Conservation (phyloP, 2,329 filamentous ascomycete genomes). For the Tothia fuscella region DNA sequence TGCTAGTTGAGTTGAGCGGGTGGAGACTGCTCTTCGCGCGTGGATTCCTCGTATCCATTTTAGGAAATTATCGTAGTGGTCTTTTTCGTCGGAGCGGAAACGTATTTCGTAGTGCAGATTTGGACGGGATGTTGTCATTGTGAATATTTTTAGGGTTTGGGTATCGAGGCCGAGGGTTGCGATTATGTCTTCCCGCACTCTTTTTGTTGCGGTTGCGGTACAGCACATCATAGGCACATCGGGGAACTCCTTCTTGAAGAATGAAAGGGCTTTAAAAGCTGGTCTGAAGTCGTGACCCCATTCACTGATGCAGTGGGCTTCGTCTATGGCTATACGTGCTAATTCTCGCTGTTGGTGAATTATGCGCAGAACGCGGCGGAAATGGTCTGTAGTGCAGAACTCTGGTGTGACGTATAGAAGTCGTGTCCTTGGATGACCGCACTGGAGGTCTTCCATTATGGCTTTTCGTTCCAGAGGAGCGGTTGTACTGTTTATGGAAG, state of each 20-base stretch:
- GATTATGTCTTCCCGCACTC: slow-evolving; percentile 74
- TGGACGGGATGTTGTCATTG: slow-evolving; percentile 69
- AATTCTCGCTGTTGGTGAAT: slow-evolving; percentile 74
- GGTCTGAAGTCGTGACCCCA: slow-evolving; percentile 98
- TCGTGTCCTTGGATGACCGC: slow-evolving; percentile 70
- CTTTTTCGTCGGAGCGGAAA: slow-evolving; percentile 65
- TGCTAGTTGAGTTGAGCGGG: slow-evolving; percentile 46
- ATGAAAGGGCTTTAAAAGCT: slow-evolving; percentile 75
- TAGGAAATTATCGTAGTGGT: slow-evolving; percentile 64
- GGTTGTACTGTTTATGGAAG: slow-evolving; percentile 79
- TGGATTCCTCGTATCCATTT: slow-evolving; percentile 66
- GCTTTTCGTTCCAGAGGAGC: slow-evolving; percentile 48
- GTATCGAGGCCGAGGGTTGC: slow-evolving; percentile 56
- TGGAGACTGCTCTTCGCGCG: slow-evolving; percentile 47
- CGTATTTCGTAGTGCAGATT: slow-evolving; percentile 88
- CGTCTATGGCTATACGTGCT: slow-evolving; percentile 80
- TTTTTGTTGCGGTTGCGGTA: slow-evolving; percentile 77
- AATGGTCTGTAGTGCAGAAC: slow-evolving; percentile 64
- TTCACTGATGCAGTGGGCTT: slow-evolving; percentile 95
- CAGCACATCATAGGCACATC: slow-evolving; percentile 84
- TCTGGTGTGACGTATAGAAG: slow-evolving; percentile 92
- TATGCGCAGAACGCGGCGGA: slow-evolving; percentile 60
- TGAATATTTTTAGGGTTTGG: slow-evolving; percentile 57
- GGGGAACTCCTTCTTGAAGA: slow-evolving; percentile 73
- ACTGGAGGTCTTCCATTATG: slow-evolving; percentile 72